A percentile compares a stretch with the other conserved stretches of the same genome.
These are phyloP conservation scores for Pseudofabraea citricarpa DNA, from an alignment of 2,329 filamentous ascomycete genomes.

Conservation along the genomic window DNA sequence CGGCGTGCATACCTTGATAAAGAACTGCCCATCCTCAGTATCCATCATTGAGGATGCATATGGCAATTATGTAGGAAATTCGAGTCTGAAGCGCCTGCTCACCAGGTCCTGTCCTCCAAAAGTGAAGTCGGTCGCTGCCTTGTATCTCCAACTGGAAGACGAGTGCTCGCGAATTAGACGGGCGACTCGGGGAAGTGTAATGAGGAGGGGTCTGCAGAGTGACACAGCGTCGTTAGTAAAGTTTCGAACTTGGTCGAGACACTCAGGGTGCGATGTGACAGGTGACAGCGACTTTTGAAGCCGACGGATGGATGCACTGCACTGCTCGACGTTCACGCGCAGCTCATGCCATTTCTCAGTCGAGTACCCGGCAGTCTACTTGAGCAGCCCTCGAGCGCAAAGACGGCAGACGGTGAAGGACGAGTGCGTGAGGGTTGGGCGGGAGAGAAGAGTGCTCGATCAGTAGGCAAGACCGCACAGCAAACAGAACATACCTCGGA, in stretches of 20 bases:
- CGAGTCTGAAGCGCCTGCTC: slow-evolving; percentile 14
- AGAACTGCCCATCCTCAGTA: slow-evolving; percentile 84
- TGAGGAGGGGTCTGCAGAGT: background rate
- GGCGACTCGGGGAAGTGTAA: background rate
- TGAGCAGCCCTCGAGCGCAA: no score
- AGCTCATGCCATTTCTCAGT: no score
- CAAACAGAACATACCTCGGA: no score
- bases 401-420: no score
- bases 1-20: slow-evolving; percentile 66
- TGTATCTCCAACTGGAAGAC: slow-evolving; percentile 8
- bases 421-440: no score
- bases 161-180: background rate
- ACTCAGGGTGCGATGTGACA: no score
- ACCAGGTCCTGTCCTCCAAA: slow-evolving; percentile 11
- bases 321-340: no score
- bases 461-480: no score
- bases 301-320: no score
- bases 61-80: slow-evolving; percentile 18
- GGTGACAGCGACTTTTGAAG: no score
- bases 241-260: background rate
- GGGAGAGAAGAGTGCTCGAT: no score
- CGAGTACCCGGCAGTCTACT: no score
- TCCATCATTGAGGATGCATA: slow-evolving; percentile 48
- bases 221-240: background rate
- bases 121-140: slow-evolving; percentile 16